Evolutionary conservation across 352 stramenopile species (phyloP).

Genomic region (Pythium volutum): DNA sequence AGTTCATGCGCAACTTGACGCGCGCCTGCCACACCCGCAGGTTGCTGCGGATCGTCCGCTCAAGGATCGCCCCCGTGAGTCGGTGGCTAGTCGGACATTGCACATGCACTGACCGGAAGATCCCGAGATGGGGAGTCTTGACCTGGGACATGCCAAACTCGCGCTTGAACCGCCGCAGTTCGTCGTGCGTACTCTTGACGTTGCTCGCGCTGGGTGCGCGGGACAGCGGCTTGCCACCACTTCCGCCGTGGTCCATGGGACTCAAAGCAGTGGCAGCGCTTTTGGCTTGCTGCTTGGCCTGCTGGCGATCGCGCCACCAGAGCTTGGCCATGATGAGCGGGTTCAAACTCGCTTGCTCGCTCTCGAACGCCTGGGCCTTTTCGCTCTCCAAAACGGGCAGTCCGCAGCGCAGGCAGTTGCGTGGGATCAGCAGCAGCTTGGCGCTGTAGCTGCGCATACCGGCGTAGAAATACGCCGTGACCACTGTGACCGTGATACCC

Average conservation of each 20-base stretch:
- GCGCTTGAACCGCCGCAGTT: constrained; percentile 48
- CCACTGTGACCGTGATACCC: constrained; percentile 36
- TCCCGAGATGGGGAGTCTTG: constrained; percentile 55
- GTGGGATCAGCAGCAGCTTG: constrained; percentile 66
- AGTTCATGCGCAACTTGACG: constrained; percentile 82
- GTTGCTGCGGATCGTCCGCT: constrained; percentile 68
- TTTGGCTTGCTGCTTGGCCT: background rate
- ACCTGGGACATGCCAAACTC: constrained; percentile 77
- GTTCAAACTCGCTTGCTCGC: constrained; percentile 58
- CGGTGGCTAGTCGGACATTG: constrained; percentile 48
- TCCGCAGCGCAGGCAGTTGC: constrained; percentile 64
- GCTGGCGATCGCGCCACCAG: constrained; percentile 40
- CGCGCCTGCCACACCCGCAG: constrained; percentile 73
- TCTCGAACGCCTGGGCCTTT: constrained; percentile 27
- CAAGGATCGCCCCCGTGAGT: constrained; percentile 46
- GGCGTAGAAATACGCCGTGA: constrained; percentile 62
- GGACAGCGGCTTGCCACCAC: background rate
- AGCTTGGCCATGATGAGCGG: constrained; percentile 34
- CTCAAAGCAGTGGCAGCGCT: background rate
- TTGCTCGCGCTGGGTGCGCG: background rate
- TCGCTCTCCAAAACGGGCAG: constrained; percentile 61
- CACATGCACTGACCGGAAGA: constrained; percentile 55
- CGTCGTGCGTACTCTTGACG: constrained; percentile 20
- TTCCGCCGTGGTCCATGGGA: background rate
- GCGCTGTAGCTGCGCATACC: constrained; percentile 59